Conservation (phyloP, 73 alveolate species). For the Symbiodinium natans region DNA sequence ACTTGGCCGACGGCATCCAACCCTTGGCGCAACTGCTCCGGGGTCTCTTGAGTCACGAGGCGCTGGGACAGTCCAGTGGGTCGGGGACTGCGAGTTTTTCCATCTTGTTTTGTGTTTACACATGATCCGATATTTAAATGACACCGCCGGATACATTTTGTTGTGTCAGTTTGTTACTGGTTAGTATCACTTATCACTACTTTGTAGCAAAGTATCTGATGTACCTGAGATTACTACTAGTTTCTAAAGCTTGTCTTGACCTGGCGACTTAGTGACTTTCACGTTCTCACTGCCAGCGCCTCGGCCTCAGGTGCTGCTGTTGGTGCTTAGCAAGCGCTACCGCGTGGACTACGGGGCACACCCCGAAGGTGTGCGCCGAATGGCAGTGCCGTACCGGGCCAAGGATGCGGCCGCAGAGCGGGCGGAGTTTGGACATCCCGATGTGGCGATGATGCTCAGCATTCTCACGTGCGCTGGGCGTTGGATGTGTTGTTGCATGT, state of each 20-base stretch:
- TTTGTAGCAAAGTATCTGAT: no score
- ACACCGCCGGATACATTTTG: no score
- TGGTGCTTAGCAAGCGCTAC: constrained; percentile 40
- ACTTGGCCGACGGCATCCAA: background rate
- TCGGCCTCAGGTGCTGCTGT: background rate
- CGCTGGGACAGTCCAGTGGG: no score
- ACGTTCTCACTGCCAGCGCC: background rate
- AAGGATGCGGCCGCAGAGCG: constrained; percentile 64
- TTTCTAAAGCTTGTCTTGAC: no score
- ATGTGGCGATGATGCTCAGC: constrained; percentile 26
- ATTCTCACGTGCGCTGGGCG: background rate
- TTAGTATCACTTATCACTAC: no score
- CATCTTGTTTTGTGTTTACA: no score
- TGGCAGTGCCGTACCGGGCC: constrained; percentile 60
- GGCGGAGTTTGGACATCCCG: constrained; percentile 50
- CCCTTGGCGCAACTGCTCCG: constrained; percentile 20
- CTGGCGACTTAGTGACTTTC: no score
- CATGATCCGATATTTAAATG: no score
- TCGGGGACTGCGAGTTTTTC: no score
- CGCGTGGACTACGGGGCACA: constrained; percentile 22
- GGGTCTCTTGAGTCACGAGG: background rate
- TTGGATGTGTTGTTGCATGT: no score
- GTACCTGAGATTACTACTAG: no score
- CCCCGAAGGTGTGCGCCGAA: background rate
- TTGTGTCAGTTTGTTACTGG: no score